Conservation (phyloP, 495 filamentous ascomycete species). For the Parachaetomium inaequale region DNA sequence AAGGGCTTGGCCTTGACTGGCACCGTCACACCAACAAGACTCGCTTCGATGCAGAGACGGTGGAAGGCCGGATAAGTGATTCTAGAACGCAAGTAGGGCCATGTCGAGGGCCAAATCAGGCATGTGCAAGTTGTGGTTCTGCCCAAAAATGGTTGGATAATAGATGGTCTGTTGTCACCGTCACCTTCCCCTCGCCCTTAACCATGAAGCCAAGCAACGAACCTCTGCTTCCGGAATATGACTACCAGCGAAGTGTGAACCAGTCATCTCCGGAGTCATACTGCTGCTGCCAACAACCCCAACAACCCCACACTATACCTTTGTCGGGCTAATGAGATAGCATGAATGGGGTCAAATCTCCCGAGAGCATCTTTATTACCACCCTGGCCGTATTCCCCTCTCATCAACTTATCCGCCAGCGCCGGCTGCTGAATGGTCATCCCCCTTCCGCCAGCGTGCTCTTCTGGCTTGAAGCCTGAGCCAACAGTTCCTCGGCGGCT, state of each 20-base stretch:
- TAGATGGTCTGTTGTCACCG: background rate
- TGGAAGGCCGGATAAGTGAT: background rate
- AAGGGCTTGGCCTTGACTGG: background rate
- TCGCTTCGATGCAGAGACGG: conserved; percentile 1
- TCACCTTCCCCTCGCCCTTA: background rate
- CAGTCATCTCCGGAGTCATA: background rate
- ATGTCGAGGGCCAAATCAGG: background rate
- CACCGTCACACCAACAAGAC: background rate
- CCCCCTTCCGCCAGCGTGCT: background rate
- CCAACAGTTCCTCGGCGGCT: conserved; percentile 21
- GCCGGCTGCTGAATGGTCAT: background rate
- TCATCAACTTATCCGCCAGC: background rate
- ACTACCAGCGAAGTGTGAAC: background rate
- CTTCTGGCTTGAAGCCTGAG: background rate
- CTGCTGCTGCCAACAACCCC: background rate
- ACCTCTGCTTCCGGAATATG: background rate
- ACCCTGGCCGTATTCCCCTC: background rate
- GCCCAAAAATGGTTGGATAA: background rate
- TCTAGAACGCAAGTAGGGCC: background rate
- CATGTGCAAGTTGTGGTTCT: background rate
- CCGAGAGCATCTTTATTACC: conserved; percentile 14
- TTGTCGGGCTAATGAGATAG: conserved; percentile 12
- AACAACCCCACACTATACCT: conserved; percentile 14
- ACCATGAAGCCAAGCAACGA: background rate
- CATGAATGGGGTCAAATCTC: conserved; percentile 11